Evolutionary conservation across 768 basidiomycete genomes (phyloP), one percentile per base, ranked within the genome.

Genomic region (Coprinopsis sp.): DNA sequence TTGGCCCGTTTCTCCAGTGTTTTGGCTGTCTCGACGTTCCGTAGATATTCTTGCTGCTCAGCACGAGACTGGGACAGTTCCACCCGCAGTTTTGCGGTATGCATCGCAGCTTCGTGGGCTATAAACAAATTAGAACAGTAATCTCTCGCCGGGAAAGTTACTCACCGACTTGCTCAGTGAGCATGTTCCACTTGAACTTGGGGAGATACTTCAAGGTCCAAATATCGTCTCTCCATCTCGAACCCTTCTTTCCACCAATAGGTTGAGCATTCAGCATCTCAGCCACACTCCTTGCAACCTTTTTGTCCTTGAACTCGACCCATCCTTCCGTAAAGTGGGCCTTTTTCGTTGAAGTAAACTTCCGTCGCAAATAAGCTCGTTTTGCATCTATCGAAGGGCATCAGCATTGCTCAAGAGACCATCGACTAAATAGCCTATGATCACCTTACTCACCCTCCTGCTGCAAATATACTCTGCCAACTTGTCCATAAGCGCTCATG

Each of bases 121-220:
- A 28, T 14, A 47, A 37, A 25, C 25, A 25, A 40, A 38, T 13
- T 40, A 34, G 27, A 44, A 27, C 44, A 3, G 30, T n/a, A 29
- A 14, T 8, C 33, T 33, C 27, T 18, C 13, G 37, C 10, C 19
- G 40, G 23, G 18, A 29, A 6, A 16, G 30, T 36, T 30, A 76
- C 93, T 64, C 61, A 95, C 95, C 92, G 56, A 99, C 85, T 76
- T 97, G 95, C 66, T 98, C 96, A 5, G 91, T 94, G 49, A 99
- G 72, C 95, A 96, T 96, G 65, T 87, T 83, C 96, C 96, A 99
- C 58, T 94, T 96, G 75, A 98, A 99, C 58, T 82, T 87, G 7
- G 94, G 94, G 48, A 99, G 70, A 63, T 99, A 99, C 62, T 95
- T 95, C 92, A 98, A 95, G 47, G 96, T 97, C 96, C 96, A 99